A percentile compares a stretch with the other conserved stretches of the same genome.
Conservation (phyloP, 129 eudicot species). For the Flaveria bidentis region DNA sequence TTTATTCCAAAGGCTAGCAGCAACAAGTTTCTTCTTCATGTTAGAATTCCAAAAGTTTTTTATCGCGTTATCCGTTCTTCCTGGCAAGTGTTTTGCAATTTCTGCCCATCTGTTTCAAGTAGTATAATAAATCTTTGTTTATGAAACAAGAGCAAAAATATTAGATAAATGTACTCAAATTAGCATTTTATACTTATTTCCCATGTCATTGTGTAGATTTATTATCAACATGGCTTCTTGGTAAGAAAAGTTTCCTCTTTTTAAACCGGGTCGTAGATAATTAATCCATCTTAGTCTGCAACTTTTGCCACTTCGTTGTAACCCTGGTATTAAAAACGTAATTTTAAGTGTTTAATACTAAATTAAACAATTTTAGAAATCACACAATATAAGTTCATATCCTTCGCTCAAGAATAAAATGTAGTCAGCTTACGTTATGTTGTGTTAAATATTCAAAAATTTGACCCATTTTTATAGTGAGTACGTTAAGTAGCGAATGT, state of each 20-base stretch:
- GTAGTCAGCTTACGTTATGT: too few species aligned
- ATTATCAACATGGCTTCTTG: slow-evolving; percentile 55
- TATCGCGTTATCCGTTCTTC: slow-evolving; percentile 64
- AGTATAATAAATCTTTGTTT: background rate
- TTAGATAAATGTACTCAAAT: background rate
- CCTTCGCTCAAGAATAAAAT: background rate
- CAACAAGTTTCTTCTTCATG: slow-evolving; percentile 45
- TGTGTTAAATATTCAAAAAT: background rate
- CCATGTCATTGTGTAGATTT: slow-evolving; percentile 56
- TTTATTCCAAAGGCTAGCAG: background rate
- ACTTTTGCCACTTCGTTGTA: slow-evolving; percentile 76
- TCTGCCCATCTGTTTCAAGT: slow-evolving; percentile 47
- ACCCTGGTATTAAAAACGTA: slow-evolving; percentile 34
- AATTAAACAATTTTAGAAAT: background rate
- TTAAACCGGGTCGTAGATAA: slow-evolving; percentile 70
- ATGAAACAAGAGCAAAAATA: background rate
- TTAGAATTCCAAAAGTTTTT: slow-evolving; percentile 68
- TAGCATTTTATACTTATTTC: slow-evolving; percentile 48
- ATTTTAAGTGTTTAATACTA: background rate
- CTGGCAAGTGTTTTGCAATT: slow-evolving; percentile 58
- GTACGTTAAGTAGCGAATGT: too few species aligned
- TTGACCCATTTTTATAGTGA: background rate
- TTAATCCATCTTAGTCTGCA: slow-evolving; percentile 77
- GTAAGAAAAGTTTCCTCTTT: slow-evolving; percentile 57
- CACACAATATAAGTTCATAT: too few species aligned